These are phyloP conservation scores for Tolypocladium tropicale DNA, from an alignment of 2,329 filamentous ascomycete genomes.

Conservation along the genomic window DNA sequence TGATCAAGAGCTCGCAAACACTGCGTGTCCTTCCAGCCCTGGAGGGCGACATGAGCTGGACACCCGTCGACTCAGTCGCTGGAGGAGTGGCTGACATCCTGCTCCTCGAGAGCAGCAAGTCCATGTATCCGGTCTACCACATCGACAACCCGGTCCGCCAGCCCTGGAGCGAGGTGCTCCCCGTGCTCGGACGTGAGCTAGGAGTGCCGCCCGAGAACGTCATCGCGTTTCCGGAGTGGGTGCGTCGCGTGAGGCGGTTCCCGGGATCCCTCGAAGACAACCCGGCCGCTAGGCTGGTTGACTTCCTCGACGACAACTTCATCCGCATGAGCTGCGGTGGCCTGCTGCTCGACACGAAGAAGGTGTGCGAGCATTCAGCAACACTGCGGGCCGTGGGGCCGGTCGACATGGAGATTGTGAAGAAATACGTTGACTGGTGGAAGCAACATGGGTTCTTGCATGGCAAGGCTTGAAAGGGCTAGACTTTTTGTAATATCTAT, in stretches of 20 bases:
- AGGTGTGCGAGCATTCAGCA: neutral
- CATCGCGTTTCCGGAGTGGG: neutral
- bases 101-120: neutral
- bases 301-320: neutral
- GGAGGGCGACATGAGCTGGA: neutral
- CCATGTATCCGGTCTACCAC: neutral
- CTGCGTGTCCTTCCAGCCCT: neutral
- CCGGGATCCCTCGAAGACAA: neutral
- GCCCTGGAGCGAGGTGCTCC: neutral
- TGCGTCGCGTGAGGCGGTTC: neutral
- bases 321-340: neutral
- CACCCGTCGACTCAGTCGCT: neutral
- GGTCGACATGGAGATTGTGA: neutral
- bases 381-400: neutral
- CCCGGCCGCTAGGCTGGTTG: neutral
- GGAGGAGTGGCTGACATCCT: neutral
- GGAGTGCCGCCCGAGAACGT: neutral
- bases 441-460: neutral
- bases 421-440: neutral
- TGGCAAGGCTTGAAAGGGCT: neutral
- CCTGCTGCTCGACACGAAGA: neutral
- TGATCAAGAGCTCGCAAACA: neutral
- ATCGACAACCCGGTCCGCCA: neutral
- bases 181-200: neutral
- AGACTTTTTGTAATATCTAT: neutral